Evolutionary conservation across 2,329 filamentous ascomycete genomes (phyloP), one percentile per base, ranked within the genome.

Genomic region (Basipetospora chlamydospora): DNA sequence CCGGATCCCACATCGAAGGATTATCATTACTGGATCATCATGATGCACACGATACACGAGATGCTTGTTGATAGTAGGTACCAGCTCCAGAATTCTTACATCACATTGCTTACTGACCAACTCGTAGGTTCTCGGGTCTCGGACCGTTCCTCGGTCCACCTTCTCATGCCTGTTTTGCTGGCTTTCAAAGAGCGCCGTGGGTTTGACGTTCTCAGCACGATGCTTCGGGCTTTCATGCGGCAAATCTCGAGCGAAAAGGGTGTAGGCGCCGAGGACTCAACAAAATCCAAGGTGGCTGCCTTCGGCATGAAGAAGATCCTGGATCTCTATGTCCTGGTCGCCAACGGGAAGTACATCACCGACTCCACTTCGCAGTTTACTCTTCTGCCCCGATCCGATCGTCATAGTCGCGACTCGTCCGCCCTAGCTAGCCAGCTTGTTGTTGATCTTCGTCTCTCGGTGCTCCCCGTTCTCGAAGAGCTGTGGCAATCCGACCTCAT

Each of bases 401-500:
- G 66, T 28, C 57, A 57, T 3, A 54, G 54, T 28, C 53, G 54
- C 10, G 59, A 59, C 17, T 46, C 53, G 3, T 57, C 60, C 16
- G 50, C 64, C 8, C 22, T 23, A 11, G 68, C 76, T 11, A 65
- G 73, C 2, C 88, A 95, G 47, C 80, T 96, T 38, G 63, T 95
- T 11, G 76, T 96, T 5, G 88, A 96, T 53, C 59, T 96, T 28
- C 79, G 90, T 28, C 75, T 81, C 58, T 73, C 77, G 18, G 73
- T 95, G 18, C 60, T 95, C 11, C 83, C 86, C 1, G 73, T 80
- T 31, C 70, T 90, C 28, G 70, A 72, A 39, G 70, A 77, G 32
- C 70, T 96, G 20, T 98, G 90, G 92, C 77, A 84, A 45, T 92
- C 86, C 1, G 65, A 75, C 18, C 73, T 93, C 33, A 73, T 90